Conservation (phyloP, 2,329 filamentous ascomycete genomes). For the Paracamarosporium sp. region DNA sequence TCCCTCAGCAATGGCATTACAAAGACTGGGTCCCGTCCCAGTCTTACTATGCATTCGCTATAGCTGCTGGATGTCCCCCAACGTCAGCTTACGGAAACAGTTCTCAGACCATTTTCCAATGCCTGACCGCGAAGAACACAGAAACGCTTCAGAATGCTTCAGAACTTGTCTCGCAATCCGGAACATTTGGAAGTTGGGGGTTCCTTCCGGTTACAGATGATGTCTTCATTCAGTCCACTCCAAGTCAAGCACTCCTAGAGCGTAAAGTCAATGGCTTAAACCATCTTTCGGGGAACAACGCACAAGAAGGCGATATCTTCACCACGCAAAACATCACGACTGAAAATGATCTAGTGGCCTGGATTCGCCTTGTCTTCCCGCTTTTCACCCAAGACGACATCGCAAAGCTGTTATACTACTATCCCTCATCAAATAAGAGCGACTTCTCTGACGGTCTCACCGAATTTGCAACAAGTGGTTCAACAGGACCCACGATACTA, state of each 20-base stretch:
- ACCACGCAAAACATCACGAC: conserved; percentile 53
- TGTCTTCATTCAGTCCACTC: conserved; percentile 45
- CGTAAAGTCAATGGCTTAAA: conserved; percentile 49
- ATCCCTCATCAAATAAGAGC: conserved; percentile 42
- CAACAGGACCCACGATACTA: conserved; percentile 54
- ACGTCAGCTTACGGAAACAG: conserved; percentile 23
- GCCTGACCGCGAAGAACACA: conserved; percentile 47
- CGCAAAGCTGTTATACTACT: conserved; percentile 47
- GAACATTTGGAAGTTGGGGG: conserved; percentile 50
- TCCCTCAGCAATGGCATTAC: conserved; percentile 62
- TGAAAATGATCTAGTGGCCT: conserved; percentile 48
- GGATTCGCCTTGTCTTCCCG: conserved; percentile 54
- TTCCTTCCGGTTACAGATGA: conserved; percentile 56
- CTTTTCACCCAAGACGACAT: conserved; percentile 42
- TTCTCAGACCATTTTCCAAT: conserved; percentile 49
- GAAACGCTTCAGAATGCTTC: conserved; percentile 48
- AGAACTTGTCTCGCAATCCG: conserved; percentile 40
- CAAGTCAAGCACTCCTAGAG: conserved; percentile 45
- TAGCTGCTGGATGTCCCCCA: conserved; percentile 34
- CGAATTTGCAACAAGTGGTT: conserved; percentile 39
- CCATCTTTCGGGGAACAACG: conserved; percentile 52
- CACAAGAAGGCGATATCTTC: conserved; percentile 59
- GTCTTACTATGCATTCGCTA: conserved; percentile 55
- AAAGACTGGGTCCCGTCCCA: conserved; percentile 54
- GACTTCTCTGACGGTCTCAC: conserved; percentile 24